These are phyloP conservation scores for Fusarium albosuccineum DNA, from an alignment of 2,329 filamentous ascomycete genomes.

Conservation along the genomic window DNA sequence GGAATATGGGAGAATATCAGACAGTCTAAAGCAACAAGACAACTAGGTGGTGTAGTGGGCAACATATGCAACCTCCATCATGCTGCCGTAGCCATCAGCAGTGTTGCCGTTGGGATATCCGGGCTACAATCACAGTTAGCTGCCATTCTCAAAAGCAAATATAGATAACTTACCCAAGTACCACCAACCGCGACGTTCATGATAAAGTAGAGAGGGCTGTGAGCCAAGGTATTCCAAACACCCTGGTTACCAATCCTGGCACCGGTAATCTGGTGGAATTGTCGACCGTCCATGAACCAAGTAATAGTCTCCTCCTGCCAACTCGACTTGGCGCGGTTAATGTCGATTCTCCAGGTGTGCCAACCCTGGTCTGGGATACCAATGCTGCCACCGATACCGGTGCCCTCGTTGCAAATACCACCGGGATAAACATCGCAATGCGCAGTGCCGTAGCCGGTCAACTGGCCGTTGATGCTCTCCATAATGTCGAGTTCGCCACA, in stretches of 20 bases:
- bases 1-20: too few species aligned
- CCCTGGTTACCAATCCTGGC: slow-evolving; percentile 56
- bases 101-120: slow-evolving; percentile 60
- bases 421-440: slow-evolving; percentile 47
- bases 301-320: slow-evolving; percentile 61
- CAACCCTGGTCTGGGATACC: slow-evolving; percentile 55
- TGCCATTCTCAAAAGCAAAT: accelerated
- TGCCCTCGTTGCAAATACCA: slow-evolving; percentile 61
- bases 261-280: slow-evolving; percentile 58
- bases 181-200: slow-evolving; percentile 66
- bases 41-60: slow-evolving; percentile 51
- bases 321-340: slow-evolving; percentile 59
- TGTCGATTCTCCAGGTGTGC: slow-evolving; percentile 61
- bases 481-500: slow-evolving; percentile 33
- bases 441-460: slow-evolving; percentile 26
- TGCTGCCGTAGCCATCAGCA: slow-evolving; percentile 57
- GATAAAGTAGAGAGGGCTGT: slow-evolving; percentile 62
- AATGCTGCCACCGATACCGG: slow-evolving; percentile 52
- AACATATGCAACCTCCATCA: slow-evolving; percentile 64
- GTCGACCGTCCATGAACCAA: slow-evolving; percentile 60
- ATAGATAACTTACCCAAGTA: slow-evolving; percentile 56
- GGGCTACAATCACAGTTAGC: slow-evolving; percentile 51
- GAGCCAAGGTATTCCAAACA: slow-evolving; percentile 61
- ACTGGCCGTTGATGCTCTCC: slow-evolving; percentile 26
- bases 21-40: too few species aligned